Evolutionary conservation across 2,329 filamentous ascomycete genomes (phyloP), one percentile per base, ranked within the genome.

Genomic region (Aspergillus calidoustus): DNA sequence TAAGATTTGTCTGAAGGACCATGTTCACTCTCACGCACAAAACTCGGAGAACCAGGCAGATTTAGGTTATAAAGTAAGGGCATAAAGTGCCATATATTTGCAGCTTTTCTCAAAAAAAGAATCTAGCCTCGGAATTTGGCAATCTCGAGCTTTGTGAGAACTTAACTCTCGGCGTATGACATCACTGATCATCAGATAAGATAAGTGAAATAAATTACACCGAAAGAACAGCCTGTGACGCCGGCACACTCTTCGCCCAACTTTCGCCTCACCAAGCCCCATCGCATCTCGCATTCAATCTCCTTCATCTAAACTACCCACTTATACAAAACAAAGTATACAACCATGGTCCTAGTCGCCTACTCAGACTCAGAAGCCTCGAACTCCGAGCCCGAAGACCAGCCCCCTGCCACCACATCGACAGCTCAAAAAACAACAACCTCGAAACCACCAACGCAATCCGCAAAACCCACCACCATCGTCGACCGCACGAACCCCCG

Each of bases 321-420:
- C 28, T 19, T 38, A 17, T 23, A 30, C 56, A 54, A 38, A 19
- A 8, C 50, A 38, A 19, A 8, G 46, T 43, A 11, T 6, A 31
- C 38, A 60, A 68, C n/a, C 44, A 95, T 95, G 91, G 89, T 86
- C 15, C 82, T 96, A 31, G 91, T 95, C 67, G 88, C 90, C 64
- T 96, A 96, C 71, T 93, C 91, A 4, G 92, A 93, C 74, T 95
- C 89, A 0, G 89, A 90, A 69, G 80, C 77, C 51, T 92, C 89
- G 13, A 90, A 90, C 58, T 82, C 83, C 17, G 89, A 91, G 58
- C 71, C 49, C 55, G 76, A 65, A 66, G 75, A 57, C 62, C 77
- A 43, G 76, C 77, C 43, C 54, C 23, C 55, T 25, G 43, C 23
- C 57, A 19, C 59, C 4, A 19, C 54, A 19, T 34, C 54, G 60